Evolutionary conservation across 805 yeast species (phyloP).

Genomic region (Saccharomycopsis fermentans): DNA sequence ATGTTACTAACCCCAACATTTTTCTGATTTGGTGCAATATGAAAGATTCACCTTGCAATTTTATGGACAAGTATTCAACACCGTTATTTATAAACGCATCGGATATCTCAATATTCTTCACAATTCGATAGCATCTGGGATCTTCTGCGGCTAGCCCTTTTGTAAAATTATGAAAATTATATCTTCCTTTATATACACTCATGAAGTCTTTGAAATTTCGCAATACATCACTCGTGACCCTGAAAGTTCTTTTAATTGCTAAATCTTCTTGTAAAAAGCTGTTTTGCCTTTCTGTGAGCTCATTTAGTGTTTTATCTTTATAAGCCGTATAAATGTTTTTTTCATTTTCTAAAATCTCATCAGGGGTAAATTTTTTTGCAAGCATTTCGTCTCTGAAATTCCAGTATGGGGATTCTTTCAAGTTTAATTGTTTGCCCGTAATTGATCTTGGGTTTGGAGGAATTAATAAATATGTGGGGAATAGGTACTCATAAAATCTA

Average conservation of each 20-base stretch:
- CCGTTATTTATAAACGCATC: not conserved
- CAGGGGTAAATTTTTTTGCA: not conserved
- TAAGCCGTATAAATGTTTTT: not conserved
- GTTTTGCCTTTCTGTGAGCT: not conserved
- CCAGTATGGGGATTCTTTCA: not conserved
- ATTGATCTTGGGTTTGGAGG: not conserved
- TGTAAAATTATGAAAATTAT: not conserved
- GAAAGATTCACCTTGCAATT: not conserved
- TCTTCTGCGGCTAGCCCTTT: not conserved
- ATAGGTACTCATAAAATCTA: not conserved
- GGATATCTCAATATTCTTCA: not conserved
- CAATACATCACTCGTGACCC: not conserved
- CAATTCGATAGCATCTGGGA: not conserved
- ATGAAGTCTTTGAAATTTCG: not conserved
- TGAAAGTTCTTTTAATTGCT: not conserved
- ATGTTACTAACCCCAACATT: not conserved
- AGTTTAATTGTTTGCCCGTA: not conserved
- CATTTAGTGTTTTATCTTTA: not conserved
- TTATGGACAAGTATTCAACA: not conserved
- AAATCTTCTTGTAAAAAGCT: not conserved
- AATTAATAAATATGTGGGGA: not conserved
- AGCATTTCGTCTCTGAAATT: not conserved
- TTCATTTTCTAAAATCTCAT: not conserved
- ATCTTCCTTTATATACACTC: not conserved
- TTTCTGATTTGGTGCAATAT: not conserved